Base-by-base conservation (phyloP, 2,329 filamentous ascomycete species). In the Aureobasidium pullulans region DNA sequence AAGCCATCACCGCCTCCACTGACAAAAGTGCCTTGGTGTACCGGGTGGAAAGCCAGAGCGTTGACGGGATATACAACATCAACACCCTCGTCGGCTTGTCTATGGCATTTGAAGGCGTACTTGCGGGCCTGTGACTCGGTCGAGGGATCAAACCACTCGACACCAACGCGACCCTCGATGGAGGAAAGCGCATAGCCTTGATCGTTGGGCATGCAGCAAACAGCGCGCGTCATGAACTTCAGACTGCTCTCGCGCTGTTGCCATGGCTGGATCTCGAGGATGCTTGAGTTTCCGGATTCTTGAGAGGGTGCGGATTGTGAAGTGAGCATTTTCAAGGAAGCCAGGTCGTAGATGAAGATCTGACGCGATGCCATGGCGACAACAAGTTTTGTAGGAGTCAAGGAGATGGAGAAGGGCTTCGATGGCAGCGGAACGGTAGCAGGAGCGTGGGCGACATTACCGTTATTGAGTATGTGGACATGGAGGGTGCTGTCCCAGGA, bases 31-130 rank as follows among this genome's bases (percentile, higher is more conserved):
- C 90, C 90, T 39, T 61, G 61, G 64, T 84, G 79, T 1, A 87
- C 75, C 0, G 90, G 90, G 72, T 96, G 91, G 76, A 96, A 96
- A 0, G 89, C 85, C 7, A 96, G 81, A 2, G 91, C 88, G 70
- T 96, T 94, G 65, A 96, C 92, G 0, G 92, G 92, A 69, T 92
- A 96, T 3, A 96, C 90, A 4, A 96, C 81, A 68, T 96, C 92
- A 31, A 81, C 84, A 52, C 84, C 84, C 16, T 61, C 47, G 56
- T 54, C 80, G 1, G 85, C 81, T 72, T 96, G 90, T 4, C 94
- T 84, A 75, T 99, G 94, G 75, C 94, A 99, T 75, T 99, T 99
- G 83, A 99, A 99, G 13, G 94, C 94, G 72, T 97, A 99, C 73
- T 96, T 97, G 65, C 92, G 84, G 40, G 89, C 87, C 76, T 97